These are phyloP conservation scores for Trichosporon asahii DNA, from an alignment of 1,284 basidiomycete species.

Conservation along the genomic window DNA sequence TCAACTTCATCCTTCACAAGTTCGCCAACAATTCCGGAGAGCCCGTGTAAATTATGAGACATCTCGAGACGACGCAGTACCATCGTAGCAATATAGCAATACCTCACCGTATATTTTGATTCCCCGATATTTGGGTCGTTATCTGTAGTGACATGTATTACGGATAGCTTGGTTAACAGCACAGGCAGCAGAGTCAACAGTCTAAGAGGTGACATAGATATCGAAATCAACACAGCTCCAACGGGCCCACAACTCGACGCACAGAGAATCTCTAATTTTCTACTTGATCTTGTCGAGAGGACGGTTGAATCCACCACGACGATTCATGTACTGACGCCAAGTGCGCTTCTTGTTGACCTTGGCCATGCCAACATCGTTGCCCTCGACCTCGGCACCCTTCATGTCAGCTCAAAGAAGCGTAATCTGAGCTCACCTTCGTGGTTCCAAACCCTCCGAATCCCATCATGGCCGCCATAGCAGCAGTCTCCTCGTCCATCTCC, in stretches of 20 bases:
- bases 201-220: no score
- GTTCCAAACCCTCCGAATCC: constrained; percentile 82
- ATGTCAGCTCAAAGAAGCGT: constrained; percentile 11
- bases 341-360: constrained; percentile 83
- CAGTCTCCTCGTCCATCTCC: constrained; percentile 62
- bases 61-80: not conserved
- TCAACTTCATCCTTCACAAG: constrained; percentile 48
- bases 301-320: constrained; percentile 91
- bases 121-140: constrained; percentile 2
- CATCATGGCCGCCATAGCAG: constrained; percentile 85
- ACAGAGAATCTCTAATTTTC: not conserved
- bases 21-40: constrained; percentile 47
- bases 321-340: constrained; percentile 73
- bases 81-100: constrained; percentile 10
- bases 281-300: constrained; percentile 70
- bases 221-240: no score
- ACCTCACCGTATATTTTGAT: constrained; percentile 5
- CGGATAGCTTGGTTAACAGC: constrained; percentile 1
- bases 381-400: constrained; percentile 69
- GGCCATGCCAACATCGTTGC: constrained; percentile 57
- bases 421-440: constrained; percentile 81
- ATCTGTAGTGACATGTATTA: constrained; percentile 11
- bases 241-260: no score
- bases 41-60: constrained; percentile 19
- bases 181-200: no score